Base-by-base conservation (phyloP, 805 yeast genomes). In the Priceomyces medius region DNA sequence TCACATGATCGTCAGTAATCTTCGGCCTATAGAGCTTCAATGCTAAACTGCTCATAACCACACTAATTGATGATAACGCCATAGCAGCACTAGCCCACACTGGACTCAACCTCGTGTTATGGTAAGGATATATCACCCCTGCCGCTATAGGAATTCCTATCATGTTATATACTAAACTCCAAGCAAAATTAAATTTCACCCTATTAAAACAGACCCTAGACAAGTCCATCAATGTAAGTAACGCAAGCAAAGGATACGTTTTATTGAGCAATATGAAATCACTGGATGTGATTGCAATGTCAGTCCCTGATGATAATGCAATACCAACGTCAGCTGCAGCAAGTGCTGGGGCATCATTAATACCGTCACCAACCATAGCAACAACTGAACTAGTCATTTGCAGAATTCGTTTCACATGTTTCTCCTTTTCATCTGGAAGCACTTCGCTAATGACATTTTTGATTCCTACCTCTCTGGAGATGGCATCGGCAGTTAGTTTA, bases 351-450 rank as follows among this genome's bases (percentile, higher is more conserved):
- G 93, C 88, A 59, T 86, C 98, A 62, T 90, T 90, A 10, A 91
- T 97, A 66, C 98, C 98, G 66, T 90, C 98, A 53, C 99, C 99
- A n/a, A 98, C 90, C 90, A 85, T 84, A 0, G 88, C 89, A 3
- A 81, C 83, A 17, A 65, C 61, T 2, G 54, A 53, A 1, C 53
- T 55, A 12, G 54, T 46, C 7, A 46, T 32, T 31, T 63, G 55
- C 53, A 81, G 83, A 9, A 85, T 67, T 71, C 75, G 68, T 46
- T 71, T 66, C 28, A 85, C 66, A 53, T 78, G 75, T 19, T 68
- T 74, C 6, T 86, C 83, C 58, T 86, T 86, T 41, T 81, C 88
- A 39, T 79, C 80, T 0, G 95, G 93, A 24, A 84, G 66, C 5
- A 85, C 90, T 36, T 80, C 85, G 7, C 88, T 83, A 33, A 84